Evolutionary conservation across 1,284 basidiomycete genomes (phyloP).

Genomic region (Trametes pubescens): DNA sequence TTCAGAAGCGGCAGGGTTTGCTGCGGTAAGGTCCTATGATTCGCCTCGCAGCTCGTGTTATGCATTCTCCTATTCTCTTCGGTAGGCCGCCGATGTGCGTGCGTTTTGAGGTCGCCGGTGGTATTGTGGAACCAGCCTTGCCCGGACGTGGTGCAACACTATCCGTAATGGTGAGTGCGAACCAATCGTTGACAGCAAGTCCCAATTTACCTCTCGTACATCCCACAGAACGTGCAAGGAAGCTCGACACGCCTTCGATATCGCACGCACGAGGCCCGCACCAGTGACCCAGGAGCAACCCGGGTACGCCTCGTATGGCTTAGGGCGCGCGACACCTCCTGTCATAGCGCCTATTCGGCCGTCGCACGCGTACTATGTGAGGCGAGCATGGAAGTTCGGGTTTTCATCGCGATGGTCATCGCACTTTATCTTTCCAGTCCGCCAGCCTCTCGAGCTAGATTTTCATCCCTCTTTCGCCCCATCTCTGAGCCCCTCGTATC

Average conservation of each 20-base stretch:
- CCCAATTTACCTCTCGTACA: neutral
- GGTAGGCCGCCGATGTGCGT: neutral
- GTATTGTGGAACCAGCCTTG: neutral
- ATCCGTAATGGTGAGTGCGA: neutral
- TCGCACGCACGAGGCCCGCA: neutral
- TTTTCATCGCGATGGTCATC: slow-evolving; percentile 5
- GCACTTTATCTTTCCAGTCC: neutral
- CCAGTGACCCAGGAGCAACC: slow-evolving; percentile 3
- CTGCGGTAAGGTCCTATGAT: neutral
- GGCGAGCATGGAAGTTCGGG: slow-evolving; percentile 14
- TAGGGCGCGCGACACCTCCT: neutral
- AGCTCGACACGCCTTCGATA: neutral
- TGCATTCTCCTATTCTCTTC: neutral
- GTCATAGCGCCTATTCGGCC: slow-evolving; percentile 5
- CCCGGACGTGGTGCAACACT: neutral
- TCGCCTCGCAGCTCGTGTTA: neutral
- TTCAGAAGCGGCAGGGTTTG: neutral
- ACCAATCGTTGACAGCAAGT: neutral
- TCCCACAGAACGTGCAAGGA: neutral
- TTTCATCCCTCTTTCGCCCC: neutral
- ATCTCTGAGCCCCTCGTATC: neutral
- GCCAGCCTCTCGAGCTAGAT: neutral
- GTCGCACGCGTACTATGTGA: slow-evolving; percentile 11
- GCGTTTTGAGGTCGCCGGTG: neutral
- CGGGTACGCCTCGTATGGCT: neutral